Evolutionary conservation across 768 basidiomycete species (phyloP).

Genomic region (Ephemerocybe angulata): DNA sequence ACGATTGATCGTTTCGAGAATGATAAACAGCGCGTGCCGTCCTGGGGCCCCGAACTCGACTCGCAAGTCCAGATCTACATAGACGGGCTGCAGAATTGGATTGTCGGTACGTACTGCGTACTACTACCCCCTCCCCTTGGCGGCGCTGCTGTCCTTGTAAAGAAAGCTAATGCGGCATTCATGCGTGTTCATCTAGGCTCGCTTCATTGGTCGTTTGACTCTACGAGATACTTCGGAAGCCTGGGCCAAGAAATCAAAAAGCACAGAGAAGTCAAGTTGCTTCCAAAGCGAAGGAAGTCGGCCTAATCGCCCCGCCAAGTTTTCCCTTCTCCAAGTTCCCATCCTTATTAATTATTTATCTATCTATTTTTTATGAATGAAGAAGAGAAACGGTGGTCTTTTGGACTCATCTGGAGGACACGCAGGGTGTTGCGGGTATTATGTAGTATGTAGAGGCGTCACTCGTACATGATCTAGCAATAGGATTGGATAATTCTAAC

Average conservation of each 20-base stretch:
- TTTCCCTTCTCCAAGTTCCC: no score
- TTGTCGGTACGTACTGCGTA: constrained; percentile 42
- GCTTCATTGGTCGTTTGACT: constrained; percentile 69
- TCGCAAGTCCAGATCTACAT: constrained; percentile 55
- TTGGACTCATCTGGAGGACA: no score
- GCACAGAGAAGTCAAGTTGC: constrained; percentile 46
- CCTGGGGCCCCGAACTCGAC: constrained; percentile 60
- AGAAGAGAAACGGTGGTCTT: no score
- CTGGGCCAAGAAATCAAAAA: constrained; percentile 52
- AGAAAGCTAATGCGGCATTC: no score
- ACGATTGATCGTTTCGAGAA: constrained; percentile 50
- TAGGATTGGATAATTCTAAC: no score
- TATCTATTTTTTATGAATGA: no score
- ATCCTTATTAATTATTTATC: no score
- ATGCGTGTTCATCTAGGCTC: constrained; percentile 28
- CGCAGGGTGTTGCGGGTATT: no score
- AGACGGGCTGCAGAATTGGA: constrained; percentile 63
- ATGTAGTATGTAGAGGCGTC: no score
- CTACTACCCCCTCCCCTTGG: background rate
- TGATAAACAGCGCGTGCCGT: constrained; percentile 48
- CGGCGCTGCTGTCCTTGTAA: no score
- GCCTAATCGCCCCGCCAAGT: background rate
- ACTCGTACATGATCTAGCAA: no score
- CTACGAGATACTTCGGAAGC: constrained; percentile 63
- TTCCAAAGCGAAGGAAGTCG: constrained; percentile 25